Conservation (phyloP, 2,329 filamentous ascomycete genomes). For the Colletotrichum somersetense region DNA sequence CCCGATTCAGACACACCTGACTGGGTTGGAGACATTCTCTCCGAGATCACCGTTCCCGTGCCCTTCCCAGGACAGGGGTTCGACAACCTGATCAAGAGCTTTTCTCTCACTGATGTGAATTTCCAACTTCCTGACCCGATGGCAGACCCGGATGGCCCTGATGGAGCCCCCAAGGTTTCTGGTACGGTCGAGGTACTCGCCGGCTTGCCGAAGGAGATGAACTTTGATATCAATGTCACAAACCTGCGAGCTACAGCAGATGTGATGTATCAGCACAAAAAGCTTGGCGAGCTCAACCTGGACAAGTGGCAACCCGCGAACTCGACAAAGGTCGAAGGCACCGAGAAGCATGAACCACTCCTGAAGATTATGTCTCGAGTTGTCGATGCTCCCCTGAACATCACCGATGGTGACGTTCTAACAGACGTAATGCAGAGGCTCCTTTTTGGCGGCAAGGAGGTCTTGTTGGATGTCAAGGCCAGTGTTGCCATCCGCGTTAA, state of each 20-base stretch:
- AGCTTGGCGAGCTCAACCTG: slow-evolving; percentile 85
- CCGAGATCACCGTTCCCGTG: slow-evolving; percentile 85
- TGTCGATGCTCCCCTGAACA: slow-evolving; percentile 82
- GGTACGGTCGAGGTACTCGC: slow-evolving; percentile 86
- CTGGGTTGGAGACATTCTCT: slow-evolving; percentile 86
- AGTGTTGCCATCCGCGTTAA: slow-evolving; percentile 85
- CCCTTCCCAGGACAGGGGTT: slow-evolving; percentile 86
- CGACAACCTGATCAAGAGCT: slow-evolving; percentile 87
- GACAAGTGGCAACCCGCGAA: slow-evolving; percentile 86
- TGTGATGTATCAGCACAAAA: slow-evolving; percentile 81
- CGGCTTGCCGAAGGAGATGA: slow-evolving; percentile 85
- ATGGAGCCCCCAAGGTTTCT: slow-evolving; percentile 82
- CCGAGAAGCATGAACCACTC: slow-evolving; percentile 68
- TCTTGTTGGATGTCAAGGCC: slow-evolving; percentile 82
- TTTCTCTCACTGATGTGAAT: slow-evolving; percentile 86
- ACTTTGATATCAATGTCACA: slow-evolving; percentile 84
- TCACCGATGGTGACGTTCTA: slow-evolving; percentile 85
- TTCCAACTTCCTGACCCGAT: slow-evolving; percentile 87
- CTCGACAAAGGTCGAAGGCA: slow-evolving; percentile 75
- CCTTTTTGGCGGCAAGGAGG: slow-evolving; percentile 77
- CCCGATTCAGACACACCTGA: slow-evolving; percentile 76
- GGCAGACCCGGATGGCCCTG: slow-evolving; percentile 78
- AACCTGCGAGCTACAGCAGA: slow-evolving; percentile 82
- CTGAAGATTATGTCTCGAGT: slow-evolving; percentile 83
- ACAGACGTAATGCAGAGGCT: slow-evolving; percentile 84